Conservation (phyloP, 345 rosid species). For the Citrus medica region DNA sequence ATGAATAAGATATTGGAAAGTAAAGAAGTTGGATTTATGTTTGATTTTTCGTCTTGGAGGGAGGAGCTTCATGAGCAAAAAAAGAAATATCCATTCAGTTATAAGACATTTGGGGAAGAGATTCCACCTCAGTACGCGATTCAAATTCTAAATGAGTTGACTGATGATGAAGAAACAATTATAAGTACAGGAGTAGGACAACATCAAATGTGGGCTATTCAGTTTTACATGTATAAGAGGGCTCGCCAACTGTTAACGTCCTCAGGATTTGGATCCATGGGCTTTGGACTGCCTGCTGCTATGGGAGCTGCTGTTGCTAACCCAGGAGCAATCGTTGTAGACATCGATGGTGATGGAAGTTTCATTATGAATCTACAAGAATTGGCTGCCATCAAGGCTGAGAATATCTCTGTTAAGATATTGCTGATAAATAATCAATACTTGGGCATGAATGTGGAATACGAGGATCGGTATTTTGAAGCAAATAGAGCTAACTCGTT, state of each 20-base stretch:
- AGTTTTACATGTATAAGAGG: constrained; percentile 73
- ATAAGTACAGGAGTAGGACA: constrained; percentile 91
- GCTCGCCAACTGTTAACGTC: constrained; percentile 88
- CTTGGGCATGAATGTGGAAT: constrained; percentile 88
- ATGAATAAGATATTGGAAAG: constrained; percentile 61
- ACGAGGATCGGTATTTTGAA: constrained; percentile 88
- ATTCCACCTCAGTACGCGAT: constrained; percentile 90
- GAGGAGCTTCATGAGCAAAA: constrained; percentile 67
- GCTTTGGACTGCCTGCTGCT: constrained; percentile 93
- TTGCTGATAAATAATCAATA: constrained; percentile 81
- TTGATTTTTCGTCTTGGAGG: constrained; percentile 67
- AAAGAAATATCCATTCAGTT: constrained; percentile 53
- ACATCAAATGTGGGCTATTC: constrained; percentile 99
- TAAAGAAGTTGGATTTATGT: constrained; percentile 29
- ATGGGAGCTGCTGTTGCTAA: constrained; percentile 92
- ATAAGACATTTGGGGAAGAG: constrained; percentile 73
- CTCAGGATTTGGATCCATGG: constrained; percentile 90
- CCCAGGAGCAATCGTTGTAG: constrained; percentile 72
- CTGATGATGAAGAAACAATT: constrained; percentile 65
- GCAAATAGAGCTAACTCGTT: constrained; percentile 84
- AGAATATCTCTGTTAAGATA: constrained; percentile 77
- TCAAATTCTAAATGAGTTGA: constrained; percentile 78
- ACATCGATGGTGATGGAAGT: constrained; percentile 96
- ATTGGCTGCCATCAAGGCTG: constrained; percentile 73
- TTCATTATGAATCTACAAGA: constrained; percentile 92